These are phyloP conservation scores for Backusella luteola DNA, from an alignment of 192 early-diverging fungal species.

Conservation along the genomic window DNA sequence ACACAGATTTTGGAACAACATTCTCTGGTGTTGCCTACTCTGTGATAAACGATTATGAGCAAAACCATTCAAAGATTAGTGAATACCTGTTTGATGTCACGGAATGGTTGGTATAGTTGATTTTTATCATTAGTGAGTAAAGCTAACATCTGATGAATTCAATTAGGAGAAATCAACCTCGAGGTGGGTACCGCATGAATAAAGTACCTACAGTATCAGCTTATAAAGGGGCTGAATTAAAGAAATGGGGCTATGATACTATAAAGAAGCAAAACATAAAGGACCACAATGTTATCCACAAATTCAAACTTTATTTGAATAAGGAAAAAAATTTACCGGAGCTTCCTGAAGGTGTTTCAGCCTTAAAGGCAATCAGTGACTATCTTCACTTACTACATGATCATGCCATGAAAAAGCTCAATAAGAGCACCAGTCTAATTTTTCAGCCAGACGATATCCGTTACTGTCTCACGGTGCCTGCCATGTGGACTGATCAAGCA, in stretches of 20 bases:
- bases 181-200: neutral
- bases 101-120: neutral
- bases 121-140: neutral
- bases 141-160: neutral
- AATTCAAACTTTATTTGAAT: neutral
- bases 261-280: neutral
- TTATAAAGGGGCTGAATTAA: neutral
- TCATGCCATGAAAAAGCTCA: neutral
- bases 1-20: neutral
- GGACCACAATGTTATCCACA: neutral
- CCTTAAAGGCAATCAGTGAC: neutral
- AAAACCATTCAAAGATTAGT: neutral
- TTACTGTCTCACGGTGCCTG: slow-evolving; percentile 47
- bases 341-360: neutral
- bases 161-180: neutral
- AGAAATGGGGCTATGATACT: neutral
- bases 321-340: neutral
- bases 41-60: neutral
- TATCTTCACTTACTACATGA: neutral
- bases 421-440: neutral
- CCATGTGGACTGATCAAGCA: slow-evolving; percentile 49
- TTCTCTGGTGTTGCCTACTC: neutral
- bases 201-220: neutral
- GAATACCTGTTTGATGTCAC: neutral
- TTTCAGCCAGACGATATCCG: neutral